These are phyloP conservation scores for Pulveroboletus sp. DNA, from an alignment of 768 basidiomycete genomes.

Conservation along the genomic window DNA sequence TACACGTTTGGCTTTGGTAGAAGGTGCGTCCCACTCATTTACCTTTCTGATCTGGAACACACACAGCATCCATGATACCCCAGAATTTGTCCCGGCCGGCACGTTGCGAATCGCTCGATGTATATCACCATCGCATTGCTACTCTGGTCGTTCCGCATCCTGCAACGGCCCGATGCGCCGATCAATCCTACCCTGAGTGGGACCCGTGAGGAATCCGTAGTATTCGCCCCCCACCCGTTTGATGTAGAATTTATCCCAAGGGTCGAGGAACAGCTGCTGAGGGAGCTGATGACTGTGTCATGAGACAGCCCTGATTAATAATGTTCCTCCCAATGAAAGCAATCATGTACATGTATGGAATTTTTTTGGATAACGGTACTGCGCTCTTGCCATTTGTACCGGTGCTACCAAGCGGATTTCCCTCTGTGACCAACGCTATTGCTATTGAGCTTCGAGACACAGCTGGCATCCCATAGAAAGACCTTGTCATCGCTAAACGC, in stretches of 20 bases:
- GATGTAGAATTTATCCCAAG: constrained; percentile 52
- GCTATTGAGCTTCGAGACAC: too few species aligned
- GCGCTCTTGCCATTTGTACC: too few species aligned
- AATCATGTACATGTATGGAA: too few species aligned
- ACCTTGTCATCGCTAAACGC: too few species aligned
- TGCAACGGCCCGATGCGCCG: constrained; percentile 42
- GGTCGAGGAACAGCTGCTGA: constrained; percentile 11
- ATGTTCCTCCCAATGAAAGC: too few species aligned
- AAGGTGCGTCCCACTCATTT: constrained; percentile 21
- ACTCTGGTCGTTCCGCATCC: constrained; percentile 60
- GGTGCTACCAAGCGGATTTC: too few species aligned
- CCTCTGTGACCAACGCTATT: too few species aligned
- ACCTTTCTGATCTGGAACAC: background rate
- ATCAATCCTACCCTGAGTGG: constrained; percentile 41
- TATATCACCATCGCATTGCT: constrained; percentile 58
- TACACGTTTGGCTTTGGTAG: constrained; percentile 50
- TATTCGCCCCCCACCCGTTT: constrained; percentile 51
- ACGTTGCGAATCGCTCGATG: constrained; percentile 48
- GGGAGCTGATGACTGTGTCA: background rate
- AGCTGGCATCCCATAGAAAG: too few species aligned
- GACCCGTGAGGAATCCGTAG: constrained; percentile 34
- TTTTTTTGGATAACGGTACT: too few species aligned
- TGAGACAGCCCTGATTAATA: too few species aligned
- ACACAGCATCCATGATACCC: background rate
- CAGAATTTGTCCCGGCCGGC: constrained; percentile 57